Evolutionary conservation across 140 eudicot species (phyloP).

Genomic region (Cichorium intybus): DNA sequence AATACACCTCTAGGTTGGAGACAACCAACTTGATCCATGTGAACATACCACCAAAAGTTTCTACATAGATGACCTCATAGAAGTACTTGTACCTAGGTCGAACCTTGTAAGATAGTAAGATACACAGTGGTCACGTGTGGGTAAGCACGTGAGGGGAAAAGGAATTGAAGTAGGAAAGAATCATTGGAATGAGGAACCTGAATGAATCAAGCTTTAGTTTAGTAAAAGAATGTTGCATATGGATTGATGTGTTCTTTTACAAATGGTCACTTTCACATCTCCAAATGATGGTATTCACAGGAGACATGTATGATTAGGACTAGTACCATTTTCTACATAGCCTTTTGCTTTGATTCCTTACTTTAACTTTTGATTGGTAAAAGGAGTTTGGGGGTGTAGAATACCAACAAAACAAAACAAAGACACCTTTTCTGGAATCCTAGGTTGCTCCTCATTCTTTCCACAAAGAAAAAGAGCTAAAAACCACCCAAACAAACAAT

Average conservation of each 20-base stretch:
- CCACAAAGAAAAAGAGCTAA: conserved; percentile 19
- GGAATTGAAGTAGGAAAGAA: background rate
- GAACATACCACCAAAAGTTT: conserved; percentile 14
- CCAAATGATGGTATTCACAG: conserved; percentile 26
- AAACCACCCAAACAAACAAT: conserved; percentile 15
- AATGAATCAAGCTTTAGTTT: conserved; percentile 18
- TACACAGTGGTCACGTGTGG: conserved; percentile 34
- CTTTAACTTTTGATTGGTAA: conserved; percentile 39
- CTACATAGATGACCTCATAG: background rate
- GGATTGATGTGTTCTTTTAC: conserved; percentile 49
- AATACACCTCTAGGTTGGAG: background rate
- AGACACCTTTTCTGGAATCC: conserved; percentile 59
- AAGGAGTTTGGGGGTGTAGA: conserved; percentile 14
- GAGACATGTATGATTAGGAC: conserved; percentile 30
- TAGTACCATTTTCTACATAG: conserved; percentile 22
- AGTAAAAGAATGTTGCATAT: conserved; percentile 27
- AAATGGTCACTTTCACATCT: conserved; percentile 35
- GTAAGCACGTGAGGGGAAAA: conserved; percentile 33
- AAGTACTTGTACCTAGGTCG: background rate
- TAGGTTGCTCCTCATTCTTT: conserved; percentile 46
- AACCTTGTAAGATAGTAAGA: no score
- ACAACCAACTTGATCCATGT: conserved; percentile 7
- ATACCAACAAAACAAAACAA: conserved; percentile 26
- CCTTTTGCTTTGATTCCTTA: conserved; percentile 43
- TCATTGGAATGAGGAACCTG: conserved; percentile 56